Base-by-base conservation (phyloP, 2,329 filamentous ascomycete species). In the Colletotrichum somersetense region DNA sequence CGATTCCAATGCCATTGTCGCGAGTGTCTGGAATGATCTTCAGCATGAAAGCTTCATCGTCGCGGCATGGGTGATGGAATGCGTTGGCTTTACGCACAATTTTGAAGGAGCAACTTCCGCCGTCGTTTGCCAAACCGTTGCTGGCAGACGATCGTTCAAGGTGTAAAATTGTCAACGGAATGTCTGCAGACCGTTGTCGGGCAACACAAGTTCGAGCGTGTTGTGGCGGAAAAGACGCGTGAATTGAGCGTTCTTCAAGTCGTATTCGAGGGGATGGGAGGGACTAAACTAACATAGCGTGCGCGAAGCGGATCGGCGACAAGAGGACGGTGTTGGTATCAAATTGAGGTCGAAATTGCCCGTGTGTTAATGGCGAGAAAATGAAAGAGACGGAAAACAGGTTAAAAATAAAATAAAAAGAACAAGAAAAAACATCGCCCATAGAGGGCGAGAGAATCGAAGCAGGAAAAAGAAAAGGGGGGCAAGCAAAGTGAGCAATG, bases 301-400 rank as follows among this genome's bases (percentile, higher is more conserved):
- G 44, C 62, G 67, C 57, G 59, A 67, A 64, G 59, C 35, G 58
- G 61, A 57, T 62, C 62, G 66, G 52, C 63, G 62, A 73, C 44
- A 62, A 70, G 57, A 59, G 50, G 53, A 71, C 62, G 67, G 46
- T 52, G 35, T 53, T 64, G 73, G 73, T 73, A 74, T 74, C 71
- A 63, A 71, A 70, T 67, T 72, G 66, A 59, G 64, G 69, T 64
- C 66, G 66, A 65, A 62, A 52, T 40, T 72, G 66, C 66, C 46
- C 67, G 48, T 61, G 61, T 72, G 70, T 61, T 59, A 59, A 70
- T 40, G 61, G 70, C 56, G 42, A 71, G 71, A 70, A 67, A 61
- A 48, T 44, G 70, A 62, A 65, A 59, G 72, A 66, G 56, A 58
- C 40, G n/a, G 5, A 66, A 63, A 59, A 14, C 38, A 59, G 58